A percentile compares a stretch with the other conserved stretches of the same genome.
Conservation (phyloP, 192 early-diverging fungal genomes). For the Backusella tarrabulga region DNA sequence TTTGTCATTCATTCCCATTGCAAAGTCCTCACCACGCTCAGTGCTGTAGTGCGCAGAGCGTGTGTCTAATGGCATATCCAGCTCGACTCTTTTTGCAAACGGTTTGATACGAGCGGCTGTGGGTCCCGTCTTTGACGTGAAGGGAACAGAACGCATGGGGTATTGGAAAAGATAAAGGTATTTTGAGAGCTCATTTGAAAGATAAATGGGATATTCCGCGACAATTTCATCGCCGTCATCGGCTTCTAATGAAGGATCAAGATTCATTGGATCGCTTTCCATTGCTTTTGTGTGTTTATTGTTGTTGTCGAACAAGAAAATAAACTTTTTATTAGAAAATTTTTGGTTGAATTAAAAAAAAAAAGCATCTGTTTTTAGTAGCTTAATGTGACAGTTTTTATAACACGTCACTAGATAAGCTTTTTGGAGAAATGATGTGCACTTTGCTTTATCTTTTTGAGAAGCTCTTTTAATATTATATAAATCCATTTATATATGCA, state of each 20-base stretch:
- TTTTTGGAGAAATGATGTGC: neutral
- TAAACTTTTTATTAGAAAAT: neutral
- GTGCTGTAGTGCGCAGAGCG: slow-evolving; percentile 69
- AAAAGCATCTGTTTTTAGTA: neutral
- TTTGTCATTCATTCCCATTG: slow-evolving; percentile 71
- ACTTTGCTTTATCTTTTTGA: too few relatives aligned
- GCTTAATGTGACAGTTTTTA: neutral
- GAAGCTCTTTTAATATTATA: too few relatives aligned
- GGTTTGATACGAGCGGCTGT: slow-evolving; percentile 79
- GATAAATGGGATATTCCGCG: slow-evolving; percentile 78
- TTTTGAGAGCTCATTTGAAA: slow-evolving; percentile 66
- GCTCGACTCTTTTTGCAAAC: slow-evolving; percentile 75
- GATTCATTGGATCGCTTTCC: neutral
- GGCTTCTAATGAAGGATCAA: slow-evolving; percentile 4
- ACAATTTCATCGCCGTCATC: slow-evolving; percentile 65
- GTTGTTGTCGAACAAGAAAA: neutral
- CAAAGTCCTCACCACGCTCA: slow-evolving; percentile 76
- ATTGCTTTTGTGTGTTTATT: neutral
- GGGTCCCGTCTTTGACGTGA: slow-evolving; percentile 45
- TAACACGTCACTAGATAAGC: neutral
- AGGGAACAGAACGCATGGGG: slow-evolving; percentile 62
- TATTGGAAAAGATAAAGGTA: slow-evolving; percentile 83
- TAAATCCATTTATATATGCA: too few relatives aligned
- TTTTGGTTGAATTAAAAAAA: neutral
- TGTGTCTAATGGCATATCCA: slow-evolving; percentile 82